Evolutionary conservation across 2,329 filamentous ascomycete genomes (phyloP), one percentile per base, ranked within the genome.

Genomic region (Plenodomus tracheiphilus): DNA sequence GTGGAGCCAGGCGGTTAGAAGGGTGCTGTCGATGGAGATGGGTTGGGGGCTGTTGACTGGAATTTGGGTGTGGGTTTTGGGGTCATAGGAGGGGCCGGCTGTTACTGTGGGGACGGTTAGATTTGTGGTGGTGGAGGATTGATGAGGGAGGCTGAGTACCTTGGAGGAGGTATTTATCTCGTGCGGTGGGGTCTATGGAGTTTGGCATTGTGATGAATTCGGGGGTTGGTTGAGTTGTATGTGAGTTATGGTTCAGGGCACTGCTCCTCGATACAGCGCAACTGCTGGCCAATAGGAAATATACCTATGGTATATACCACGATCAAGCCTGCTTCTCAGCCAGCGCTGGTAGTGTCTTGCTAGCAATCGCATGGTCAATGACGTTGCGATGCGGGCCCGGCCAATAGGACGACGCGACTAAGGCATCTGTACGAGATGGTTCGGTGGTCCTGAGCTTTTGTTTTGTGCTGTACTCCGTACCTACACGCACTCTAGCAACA

Each of bases 131-230:
- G 21, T 1, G 10, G 11, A 22, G 18, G 11, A 16, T 10, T 21
- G 7, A 11, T 16, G 10, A 18, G n/a, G 4, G 30, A 2, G 2
- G 4, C 2, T 18, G 9, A 21, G 15, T 20, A 63, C 59, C 61
- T 59, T 65, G 64, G 4, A 74, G 62, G 9, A 70, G 65, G 44
- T 74, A 74, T 43, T 71, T 71, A 47, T 71, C 66, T 22, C 63
- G 59, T 39, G 62, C 64, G 16, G 59, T 55, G 25, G 68, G 66
- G 21, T 70, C 68, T 10, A 70, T 18, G 6, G 35, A 53, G 34
- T 53, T 41, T 17, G 53, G 41, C 46, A 50, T 53, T n/a, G n/a
- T n/a, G n/a, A n/a, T n/a, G n/a, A n/a, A n/a, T n/a, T n/a, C n/a
- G n/a, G n/a, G n/a, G n/a, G n/a, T n/a, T n/a, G n/a, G n/a, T 37